Base-by-base conservation (phyloP, 2,329 filamentous ascomycete species). In the Ophiostoma sp. region DNA sequence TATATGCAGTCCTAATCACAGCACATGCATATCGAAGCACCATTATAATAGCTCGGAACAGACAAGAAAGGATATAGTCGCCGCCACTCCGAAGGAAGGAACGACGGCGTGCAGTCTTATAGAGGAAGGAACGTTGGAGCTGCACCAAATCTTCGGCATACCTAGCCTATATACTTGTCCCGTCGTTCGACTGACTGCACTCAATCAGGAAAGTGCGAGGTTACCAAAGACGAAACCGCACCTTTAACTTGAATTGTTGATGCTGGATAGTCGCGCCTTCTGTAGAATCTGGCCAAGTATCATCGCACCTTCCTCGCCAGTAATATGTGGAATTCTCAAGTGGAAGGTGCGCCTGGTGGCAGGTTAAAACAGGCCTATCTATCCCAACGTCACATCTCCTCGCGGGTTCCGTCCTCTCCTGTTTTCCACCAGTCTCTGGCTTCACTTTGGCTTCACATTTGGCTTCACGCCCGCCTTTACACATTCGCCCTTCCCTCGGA, bases 401-500 rank as follows among this genome's bases (percentile, higher is more conserved):
- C 27, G 27, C 27, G 27, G 27, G 27, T 27, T 27, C 27, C 27
- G 27, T 27, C 38, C 38, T 42, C 5, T 27, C 40, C 14, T 40
- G 6, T n/a, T 40, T 63, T n/a, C 5, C 49, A n/a, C 27, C 27
- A 27, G 27, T 27, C 27, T 27, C 27, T 27, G 27, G 36, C 58
- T 62, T 62, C 58, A 16, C 58, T 60, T 60, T 58, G 47, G 49
- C 49, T 12, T 55, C 49, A 60, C 55, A 60, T 18, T 60, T 60
- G 27, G 27, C 27, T 60, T 60, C 27, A 38, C 7, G 36, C 38
- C 27, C 55, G 27, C 55, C 55, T 60, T 11, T 49, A 63, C 60
- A 55, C 5, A 55, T 55, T 18, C 49, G 49, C 49, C 49, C 49
- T 55, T 9, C 8, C 27, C 7, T 14, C 9, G 18, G n/a, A 55